Conservation (phyloP, 2,329 filamentous ascomycete genomes). For the Fusarium lyarnte region DNA sequence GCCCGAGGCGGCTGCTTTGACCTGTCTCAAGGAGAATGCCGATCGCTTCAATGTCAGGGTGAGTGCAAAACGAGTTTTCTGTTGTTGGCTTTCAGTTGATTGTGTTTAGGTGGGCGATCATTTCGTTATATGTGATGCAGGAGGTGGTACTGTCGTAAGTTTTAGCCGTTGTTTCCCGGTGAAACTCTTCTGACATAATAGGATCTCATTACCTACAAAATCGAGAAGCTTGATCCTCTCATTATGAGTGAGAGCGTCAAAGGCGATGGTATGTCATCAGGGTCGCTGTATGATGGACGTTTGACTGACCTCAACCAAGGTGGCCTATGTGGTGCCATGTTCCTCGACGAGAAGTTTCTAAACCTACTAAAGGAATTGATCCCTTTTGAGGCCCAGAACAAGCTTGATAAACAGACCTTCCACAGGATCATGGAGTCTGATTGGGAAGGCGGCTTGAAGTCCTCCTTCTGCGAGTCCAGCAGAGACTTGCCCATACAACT, state of each 20-base stretch:
- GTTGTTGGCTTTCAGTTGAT: background rate
- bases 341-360: constrained; percentile 53
- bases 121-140: constrained; percentile 51
- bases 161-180: background rate
- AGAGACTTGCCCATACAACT: constrained; percentile 15
- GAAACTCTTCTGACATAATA: background rate
- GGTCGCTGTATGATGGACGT: background rate
- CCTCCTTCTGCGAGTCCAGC: constrained; percentile 24
- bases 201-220: constrained; percentile 55
- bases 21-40: constrained; percentile 46
- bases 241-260: constrained; percentile 49
- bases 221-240: constrained; percentile 41
- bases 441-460: constrained; percentile 48
- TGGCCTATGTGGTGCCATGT: constrained; percentile 52
- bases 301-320: constrained; percentile 39
- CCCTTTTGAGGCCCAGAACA: constrained; percentile 8
- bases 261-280: constrained; percentile 46
- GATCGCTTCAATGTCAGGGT: constrained; percentile 38
- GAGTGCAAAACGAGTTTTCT: background rate
- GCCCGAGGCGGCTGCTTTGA: constrained; percentile 58
- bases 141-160: constrained; percentile 50
- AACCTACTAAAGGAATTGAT: constrained; percentile 42
- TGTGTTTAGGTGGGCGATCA: constrained; percentile 30
- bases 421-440: constrained; percentile 34
- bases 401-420: background rate